Base-by-base conservation (phyloP, 2,329 filamentous ascomycete genomes). In the Ceratocystis alfenasii region DNA sequence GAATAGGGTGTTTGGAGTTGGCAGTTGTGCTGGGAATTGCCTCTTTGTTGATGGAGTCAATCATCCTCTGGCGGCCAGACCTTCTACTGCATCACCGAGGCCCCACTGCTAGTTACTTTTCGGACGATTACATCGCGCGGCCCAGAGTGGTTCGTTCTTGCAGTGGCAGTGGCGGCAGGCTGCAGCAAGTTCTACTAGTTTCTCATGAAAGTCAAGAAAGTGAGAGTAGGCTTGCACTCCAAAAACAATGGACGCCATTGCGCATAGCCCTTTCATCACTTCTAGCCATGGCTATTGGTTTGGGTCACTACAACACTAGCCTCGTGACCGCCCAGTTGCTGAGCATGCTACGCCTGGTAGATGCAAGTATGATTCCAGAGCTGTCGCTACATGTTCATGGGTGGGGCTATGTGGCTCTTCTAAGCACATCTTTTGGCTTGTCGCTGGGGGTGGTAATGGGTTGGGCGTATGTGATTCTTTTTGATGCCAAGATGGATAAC, bases 271-370 rank as follows among this genome's bases (percentile, higher is more conserved):
- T 66, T n/a, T 28, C 25, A 17, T 44, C 60, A 33, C 44, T 66
- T 20, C 12, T 66, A 4, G 55, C 45, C 6, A 36, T 66, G 20
- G 46, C 59, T 36, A 44, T 30, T 44, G 46, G 59, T 7, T 36
- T 66, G 36, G 59, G 57, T 1, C 59, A 62, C 30, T 66, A 66
- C 25, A 66, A 53, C 7, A 66, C 25, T 5, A 63, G 30, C 20
- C 60, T 66, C 7, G 46, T 62, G 20, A 66, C 60, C 17, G 59
- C 60, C 15, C 64, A 66, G 30, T 46, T 66, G 44, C 22, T 66
- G 15, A 30, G 59, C 22, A 60, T 66, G 55, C 30, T 66, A 36
- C 45, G 59, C 22, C 44, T 65, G n/a, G 64, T 36, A 2, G 53
- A 66, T 22, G 55, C 48, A 28, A 45, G 17, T 25, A 33, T 48